Conservation (phyloP, 495 filamentous ascomycete genomes). For the Penicillium bialowiezense region DNA sequence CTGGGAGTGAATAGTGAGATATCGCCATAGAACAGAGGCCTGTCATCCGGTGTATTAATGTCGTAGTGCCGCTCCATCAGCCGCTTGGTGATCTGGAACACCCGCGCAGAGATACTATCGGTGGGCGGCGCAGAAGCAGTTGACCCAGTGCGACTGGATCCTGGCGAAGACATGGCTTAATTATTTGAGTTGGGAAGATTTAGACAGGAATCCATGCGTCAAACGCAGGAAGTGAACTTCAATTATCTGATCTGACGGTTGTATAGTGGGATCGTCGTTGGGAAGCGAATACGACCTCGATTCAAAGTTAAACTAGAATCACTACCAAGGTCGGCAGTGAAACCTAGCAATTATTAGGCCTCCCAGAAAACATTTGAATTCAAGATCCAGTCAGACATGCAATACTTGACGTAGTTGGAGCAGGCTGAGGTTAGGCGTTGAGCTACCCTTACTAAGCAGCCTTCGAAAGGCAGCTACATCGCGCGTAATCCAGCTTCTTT, state of each 20-base stretch:
- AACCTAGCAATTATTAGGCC: no score
- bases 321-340: no score
- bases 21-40: conserved; percentile 10
- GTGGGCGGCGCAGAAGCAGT: conserved; percentile 2
- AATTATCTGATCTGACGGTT: background rate
- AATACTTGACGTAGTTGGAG: background rate
- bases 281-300: conserved; percentile 1
- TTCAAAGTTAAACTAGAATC: background rate
- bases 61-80: conserved; percentile 17
- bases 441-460: conserved; percentile 41
- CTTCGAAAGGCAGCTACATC: conserved; percentile 40
- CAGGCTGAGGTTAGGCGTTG: no score
- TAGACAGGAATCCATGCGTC: no score
- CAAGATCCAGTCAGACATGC: no score
- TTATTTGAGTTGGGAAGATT: no score
- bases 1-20: conserved; percentile 14
- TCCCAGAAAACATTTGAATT: no score
- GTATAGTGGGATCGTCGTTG: background rate
- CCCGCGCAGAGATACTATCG: conserved; percentile 1
- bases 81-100: conserved; percentile 10
- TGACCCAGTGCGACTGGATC: conserved; percentile 4
- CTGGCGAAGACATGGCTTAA: conserved; percentile 7
- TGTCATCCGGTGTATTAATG: conserved; percentile 12
- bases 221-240: background rate
- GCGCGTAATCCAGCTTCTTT: conserved; percentile 35